These are phyloP conservation scores for Aspergillus amoenus DNA, from an alignment of 2,329 filamentous ascomycete genomes.

Conservation along the genomic window DNA sequence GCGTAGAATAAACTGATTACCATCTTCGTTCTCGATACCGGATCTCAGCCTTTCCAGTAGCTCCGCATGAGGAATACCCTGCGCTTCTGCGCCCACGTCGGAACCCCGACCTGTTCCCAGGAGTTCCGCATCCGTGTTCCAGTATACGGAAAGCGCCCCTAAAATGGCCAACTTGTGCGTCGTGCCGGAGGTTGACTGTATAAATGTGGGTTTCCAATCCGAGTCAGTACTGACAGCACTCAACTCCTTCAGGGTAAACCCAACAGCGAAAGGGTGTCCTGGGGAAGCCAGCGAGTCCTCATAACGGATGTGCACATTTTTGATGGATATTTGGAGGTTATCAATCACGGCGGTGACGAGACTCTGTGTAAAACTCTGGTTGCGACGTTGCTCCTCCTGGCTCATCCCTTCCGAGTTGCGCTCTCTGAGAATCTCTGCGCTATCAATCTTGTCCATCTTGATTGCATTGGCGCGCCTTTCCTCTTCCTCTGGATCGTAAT, in stretches of 20 bases:
- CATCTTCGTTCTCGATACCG: slow-evolving; percentile 74
- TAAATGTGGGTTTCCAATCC: slow-evolving; percentile 93
- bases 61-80: slow-evolving; percentile 67
- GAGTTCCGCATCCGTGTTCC: slow-evolving; percentile 90
- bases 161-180: slow-evolving; percentile 94
- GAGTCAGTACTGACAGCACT: slow-evolving; percentile 95
- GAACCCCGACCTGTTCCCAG: slow-evolving; percentile 79
- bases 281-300: slow-evolving; percentile 96
- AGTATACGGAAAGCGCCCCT: slow-evolving; percentile 88
- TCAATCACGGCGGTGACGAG: slow-evolving; percentile 95
- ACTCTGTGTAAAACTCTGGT: slow-evolving; percentile 95
- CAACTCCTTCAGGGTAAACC: slow-evolving; percentile 90
- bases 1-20: slow-evolving; percentile 92
- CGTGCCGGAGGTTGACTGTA: slow-evolving; percentile 76
- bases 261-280: slow-evolving; percentile 90
- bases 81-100: slow-evolving; percentile 55
- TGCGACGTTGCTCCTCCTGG: slow-evolving; percentile 93
- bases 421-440: slow-evolving; percentile 90
- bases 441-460: slow-evolving; percentile 98
- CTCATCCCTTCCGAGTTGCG: slow-evolving; percentile 89
- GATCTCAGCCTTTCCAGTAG: slow-evolving; percentile 74
- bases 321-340: slow-evolving; percentile 95
- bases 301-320: slow-evolving; percentile 97
- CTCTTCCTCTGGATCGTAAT: slow-evolving; percentile 92
- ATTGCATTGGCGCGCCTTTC: slow-evolving; percentile 80